Conservation (phyloP, 1,139 yeast species). For the Yamadazyma conglobata region DNA sequence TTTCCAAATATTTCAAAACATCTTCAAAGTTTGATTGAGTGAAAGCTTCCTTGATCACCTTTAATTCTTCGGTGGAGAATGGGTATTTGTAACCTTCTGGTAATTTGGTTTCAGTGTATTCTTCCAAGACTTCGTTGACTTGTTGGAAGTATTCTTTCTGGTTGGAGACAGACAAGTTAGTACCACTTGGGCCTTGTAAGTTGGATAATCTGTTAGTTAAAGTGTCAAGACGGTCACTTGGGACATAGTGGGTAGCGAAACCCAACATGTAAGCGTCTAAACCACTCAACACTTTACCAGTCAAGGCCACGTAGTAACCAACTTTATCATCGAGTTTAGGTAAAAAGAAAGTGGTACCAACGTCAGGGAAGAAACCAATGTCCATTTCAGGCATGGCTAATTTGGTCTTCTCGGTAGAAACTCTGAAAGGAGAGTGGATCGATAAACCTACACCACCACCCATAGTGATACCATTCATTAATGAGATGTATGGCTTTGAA, state of each 20-base stretch:
- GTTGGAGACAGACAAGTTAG: slow-evolving; percentile 21
- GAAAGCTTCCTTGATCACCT: slow-evolving; percentile 68
- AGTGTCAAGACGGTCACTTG: slow-evolving; percentile 57
- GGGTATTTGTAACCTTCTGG: slow-evolving; percentile 65
- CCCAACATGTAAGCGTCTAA: slow-evolving; percentile 80
- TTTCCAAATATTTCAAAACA: slow-evolving; percentile 55
- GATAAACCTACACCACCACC: slow-evolving; percentile 97
- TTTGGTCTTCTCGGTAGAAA: slow-evolving; percentile 85
- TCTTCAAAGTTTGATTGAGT: slow-evolving; percentile 55
- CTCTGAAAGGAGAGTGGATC: slow-evolving; percentile 90
- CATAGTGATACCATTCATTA: slow-evolving; percentile 94
- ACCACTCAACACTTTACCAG: slow-evolving; percentile 78
- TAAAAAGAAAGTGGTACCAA: slow-evolving; percentile 87
- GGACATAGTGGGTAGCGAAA: slow-evolving; percentile 85
- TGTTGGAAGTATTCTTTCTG: slow-evolving; percentile 49
- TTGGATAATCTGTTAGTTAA: slow-evolving; percentile 64
- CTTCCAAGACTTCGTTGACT: slow-evolving; percentile 72
- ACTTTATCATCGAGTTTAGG: slow-evolving; percentile 78
- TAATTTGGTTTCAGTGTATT: slow-evolving; percentile 63
- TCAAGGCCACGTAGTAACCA: slow-evolving; percentile 82
- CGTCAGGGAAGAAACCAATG: slow-evolving; percentile 96
- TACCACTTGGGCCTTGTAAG: slow-evolving; percentile 43
- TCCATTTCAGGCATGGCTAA: slow-evolving; percentile 98
- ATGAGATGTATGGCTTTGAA: slow-evolving; percentile 77
- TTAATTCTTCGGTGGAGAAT: slow-evolving; percentile 53